Evolutionary conservation across 352 stramenopile species (phyloP).

Genomic region (Elongisporangium senticosum): DNA sequence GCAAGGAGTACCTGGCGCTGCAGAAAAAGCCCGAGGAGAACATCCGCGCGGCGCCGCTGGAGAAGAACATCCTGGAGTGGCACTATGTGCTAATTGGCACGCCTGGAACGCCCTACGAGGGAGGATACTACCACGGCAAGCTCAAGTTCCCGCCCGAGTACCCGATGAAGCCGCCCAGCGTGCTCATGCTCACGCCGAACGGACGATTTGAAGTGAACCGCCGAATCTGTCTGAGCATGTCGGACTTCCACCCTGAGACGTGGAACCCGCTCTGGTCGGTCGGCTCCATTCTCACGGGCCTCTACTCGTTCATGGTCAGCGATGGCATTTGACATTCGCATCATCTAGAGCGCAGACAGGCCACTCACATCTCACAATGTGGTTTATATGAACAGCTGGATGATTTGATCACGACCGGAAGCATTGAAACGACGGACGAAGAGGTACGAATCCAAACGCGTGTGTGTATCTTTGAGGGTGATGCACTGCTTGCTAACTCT

Average conservation of each 20-base stretch:
- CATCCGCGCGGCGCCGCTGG: constrained; percentile 80
- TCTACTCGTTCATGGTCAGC: constrained; percentile 93
- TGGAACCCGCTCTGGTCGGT: constrained; percentile 97
- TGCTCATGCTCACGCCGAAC: constrained; percentile 93
- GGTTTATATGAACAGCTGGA: constrained; percentile 27
- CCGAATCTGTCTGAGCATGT: constrained; percentile 93
- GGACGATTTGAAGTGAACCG: constrained; percentile 92
- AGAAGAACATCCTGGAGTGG: constrained; percentile 95
- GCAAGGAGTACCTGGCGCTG: constrained; percentile 88
- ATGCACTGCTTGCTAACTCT: neutral
- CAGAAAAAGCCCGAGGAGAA: constrained; percentile 85
- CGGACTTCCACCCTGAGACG: constrained; percentile 92
- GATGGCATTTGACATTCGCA: constrained; percentile 4
- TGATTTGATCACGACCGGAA: constrained; percentile 81
- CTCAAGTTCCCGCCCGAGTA: constrained; percentile 92
- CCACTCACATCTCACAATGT: too few relatives aligned
- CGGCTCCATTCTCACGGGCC: constrained; percentile 90
- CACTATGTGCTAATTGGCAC: constrained; percentile 90
- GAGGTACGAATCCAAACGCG: constrained; percentile 26
- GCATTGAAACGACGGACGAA: constrained; percentile 72
- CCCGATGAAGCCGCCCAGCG: constrained; percentile 90
- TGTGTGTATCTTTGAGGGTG: neutral
- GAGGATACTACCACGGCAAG: constrained; percentile 88
- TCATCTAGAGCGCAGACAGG: too few relatives aligned
- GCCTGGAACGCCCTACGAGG: constrained; percentile 65